Evolutionary conservation across 208 protist species (phyloP).

Genomic region (Crithidia brevicula): DNA sequence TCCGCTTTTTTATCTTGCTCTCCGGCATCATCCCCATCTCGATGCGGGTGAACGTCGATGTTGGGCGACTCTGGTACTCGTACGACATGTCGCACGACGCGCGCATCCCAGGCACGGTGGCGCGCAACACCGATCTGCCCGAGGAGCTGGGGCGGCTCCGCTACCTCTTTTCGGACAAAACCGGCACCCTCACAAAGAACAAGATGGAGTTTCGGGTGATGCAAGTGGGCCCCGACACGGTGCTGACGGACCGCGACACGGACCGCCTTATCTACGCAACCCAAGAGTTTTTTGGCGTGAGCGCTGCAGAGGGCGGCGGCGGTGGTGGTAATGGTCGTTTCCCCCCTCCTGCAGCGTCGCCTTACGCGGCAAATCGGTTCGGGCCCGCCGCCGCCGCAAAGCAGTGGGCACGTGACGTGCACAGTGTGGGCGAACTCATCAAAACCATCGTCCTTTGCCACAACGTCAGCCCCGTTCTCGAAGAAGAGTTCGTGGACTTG

Average conservation of each 20-base stretch:
- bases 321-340: neutral
- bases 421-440: slow-evolving; percentile 77
- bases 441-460: slow-evolving; percentile 95
- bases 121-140: slow-evolving; percentile 96
- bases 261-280: slow-evolving; percentile 47
- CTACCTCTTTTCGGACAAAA: slow-evolving; percentile 99
- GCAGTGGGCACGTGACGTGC: slow-evolving; percentile 46
- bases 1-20: slow-evolving; percentile 97
- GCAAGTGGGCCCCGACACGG: slow-evolving; percentile 50
- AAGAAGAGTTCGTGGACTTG: slow-evolving; percentile 36
- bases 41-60: slow-evolving; percentile 98
- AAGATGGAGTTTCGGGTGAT: slow-evolving; percentile 90
- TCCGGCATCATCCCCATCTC: slow-evolving; percentile 98
- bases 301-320: neutral
- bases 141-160: slow-evolving; percentile 98
- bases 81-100: slow-evolving; percentile 91
- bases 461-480: slow-evolving; percentile 97
- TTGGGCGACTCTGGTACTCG: slow-evolving; percentile 97
- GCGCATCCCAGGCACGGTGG: slow-evolving; percentile 89
- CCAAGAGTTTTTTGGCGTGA: slow-evolving; percentile 37
- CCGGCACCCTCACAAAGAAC: slow-evolving; percentile 99
- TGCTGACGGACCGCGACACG: slow-evolving; percentile 57
- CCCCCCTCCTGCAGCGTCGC: neutral
- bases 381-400: slow-evolving; percentile 18
- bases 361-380: slow-evolving; percentile 5